phyloP scores from a whole-genome alignment of 2,329 filamentous ascomycete species.

The Fusarium stilboides region DNA sequence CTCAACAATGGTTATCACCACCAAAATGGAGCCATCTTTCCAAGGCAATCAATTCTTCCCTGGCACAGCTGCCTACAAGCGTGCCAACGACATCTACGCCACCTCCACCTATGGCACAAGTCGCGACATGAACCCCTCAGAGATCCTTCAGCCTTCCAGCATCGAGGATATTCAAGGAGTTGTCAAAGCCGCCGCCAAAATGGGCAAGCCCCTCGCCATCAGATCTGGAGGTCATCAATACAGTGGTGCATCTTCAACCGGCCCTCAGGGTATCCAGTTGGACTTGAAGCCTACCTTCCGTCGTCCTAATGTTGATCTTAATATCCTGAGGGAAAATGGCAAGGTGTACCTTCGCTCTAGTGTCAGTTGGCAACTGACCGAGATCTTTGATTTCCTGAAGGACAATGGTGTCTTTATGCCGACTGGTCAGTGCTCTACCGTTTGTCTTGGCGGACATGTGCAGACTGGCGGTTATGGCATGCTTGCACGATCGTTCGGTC shows the following conservation, averaged over 20 bases:
- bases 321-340: slow-evolving; percentile 37
- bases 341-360: slow-evolving; percentile 56
- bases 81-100: slow-evolving; percentile 53
- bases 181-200: slow-evolving; percentile 57
- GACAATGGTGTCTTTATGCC: slow-evolving; percentile 61
- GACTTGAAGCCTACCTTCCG: slow-evolving; percentile 57
- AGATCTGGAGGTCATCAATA: slow-evolving; percentile 65
- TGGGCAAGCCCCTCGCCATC: slow-evolving; percentile 60
- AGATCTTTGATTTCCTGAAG: slow-evolving; percentile 60
- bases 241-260: slow-evolving; percentile 63
- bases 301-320: slow-evolving; percentile 49
- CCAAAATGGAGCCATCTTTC: slow-evolving; percentile 1
- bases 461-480: slow-evolving; percentile 65
- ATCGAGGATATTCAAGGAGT: slow-evolving; percentile 59
- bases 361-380: slow-evolving; percentile 59
- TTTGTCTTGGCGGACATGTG: slow-evolving; percentile 63
- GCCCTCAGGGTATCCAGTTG: slow-evolving; percentile 61
- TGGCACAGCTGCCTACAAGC: slow-evolving; percentile 12
- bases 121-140: slow-evolving; percentile 59
- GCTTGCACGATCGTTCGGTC: slow-evolving; percentile 64
- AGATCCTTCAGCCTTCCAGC: slow-evolving; percentile 60
- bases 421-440: slow-evolving; percentile 61
- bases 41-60: slow-evolving; percentile 14
- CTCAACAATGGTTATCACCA: background rate
- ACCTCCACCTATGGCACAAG: slow-evolving; percentile 58